These are phyloP conservation scores for Termitomyces sp. DNA, from an alignment of 768 basidiomycete species.

Conservation along the genomic window DNA sequence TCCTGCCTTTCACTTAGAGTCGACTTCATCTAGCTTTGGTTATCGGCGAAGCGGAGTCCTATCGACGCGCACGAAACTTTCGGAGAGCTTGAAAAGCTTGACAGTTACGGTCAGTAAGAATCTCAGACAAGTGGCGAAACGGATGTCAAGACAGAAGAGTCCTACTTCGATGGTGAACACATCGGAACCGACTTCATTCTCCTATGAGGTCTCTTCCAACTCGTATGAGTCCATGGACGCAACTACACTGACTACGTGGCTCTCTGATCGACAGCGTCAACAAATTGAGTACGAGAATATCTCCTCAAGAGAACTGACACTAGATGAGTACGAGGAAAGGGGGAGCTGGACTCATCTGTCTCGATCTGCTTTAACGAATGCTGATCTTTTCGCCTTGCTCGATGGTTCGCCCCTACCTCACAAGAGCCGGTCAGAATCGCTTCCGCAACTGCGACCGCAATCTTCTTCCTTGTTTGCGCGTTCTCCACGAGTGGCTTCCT, in stretches of 20 bases:
- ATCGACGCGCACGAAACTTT: slow-evolving; percentile 19
- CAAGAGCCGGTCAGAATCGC: background rate
- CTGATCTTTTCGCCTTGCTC: background rate
- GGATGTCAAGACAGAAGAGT: slow-evolving; percentile 18
- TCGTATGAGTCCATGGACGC: slow-evolving; percentile 23
- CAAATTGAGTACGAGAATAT: slow-evolving; percentile 23
- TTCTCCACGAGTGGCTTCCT: slow-evolving; percentile 1
- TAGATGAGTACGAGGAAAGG: slow-evolving; percentile 44
- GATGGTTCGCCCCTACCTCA: background rate
- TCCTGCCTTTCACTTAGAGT: slow-evolving; percentile 19
- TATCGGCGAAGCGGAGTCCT: background rate
- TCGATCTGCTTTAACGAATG: slow-evolving; percentile 13
- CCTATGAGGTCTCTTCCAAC: slow-evolving; percentile 8
- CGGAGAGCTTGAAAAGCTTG: slow-evolving; percentile 30
- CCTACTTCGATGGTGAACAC: background rate
- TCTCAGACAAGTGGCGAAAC: slow-evolving; percentile 20
- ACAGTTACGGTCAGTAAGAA: slow-evolving; percentile 21
- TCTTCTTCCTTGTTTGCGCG: background rate
- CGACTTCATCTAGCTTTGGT: background rate
- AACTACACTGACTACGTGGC: slow-evolving; percentile 27
- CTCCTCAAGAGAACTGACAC: slow-evolving; percentile 28
- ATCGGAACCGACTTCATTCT: slow-evolving; percentile 7
- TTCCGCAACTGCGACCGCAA: background rate
- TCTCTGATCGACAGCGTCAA: slow-evolving; percentile 33
- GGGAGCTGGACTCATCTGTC: slow-evolving; percentile 43